These are phyloP conservation scores for Suillus occidentalis DNA, from an alignment of 768 basidiomycete species.

Conservation along the genomic window DNA sequence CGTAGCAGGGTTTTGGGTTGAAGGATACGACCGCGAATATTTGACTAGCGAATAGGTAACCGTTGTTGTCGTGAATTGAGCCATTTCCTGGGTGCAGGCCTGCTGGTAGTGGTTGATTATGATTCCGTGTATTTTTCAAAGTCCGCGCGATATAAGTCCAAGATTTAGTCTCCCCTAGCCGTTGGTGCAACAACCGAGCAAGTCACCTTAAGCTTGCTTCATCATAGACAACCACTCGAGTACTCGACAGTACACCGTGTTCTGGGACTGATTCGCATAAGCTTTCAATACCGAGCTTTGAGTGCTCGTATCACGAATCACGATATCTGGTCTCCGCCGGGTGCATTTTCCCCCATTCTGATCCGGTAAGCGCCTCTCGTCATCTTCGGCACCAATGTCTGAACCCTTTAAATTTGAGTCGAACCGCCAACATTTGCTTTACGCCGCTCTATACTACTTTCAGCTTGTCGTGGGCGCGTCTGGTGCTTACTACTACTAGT, in stretches of 20 bases:
- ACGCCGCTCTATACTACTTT: neutral
- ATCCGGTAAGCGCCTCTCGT: neutral
- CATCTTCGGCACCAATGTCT: neutral
- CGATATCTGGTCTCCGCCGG: neutral
- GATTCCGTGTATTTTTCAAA: too few species aligned
- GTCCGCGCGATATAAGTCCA: too few species aligned
- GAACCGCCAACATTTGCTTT: neutral
- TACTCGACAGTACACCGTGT: neutral
- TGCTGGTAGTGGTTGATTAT: too few species aligned
- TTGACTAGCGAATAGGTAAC: conserved; percentile 57
- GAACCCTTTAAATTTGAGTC: neutral
- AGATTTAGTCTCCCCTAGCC: too few species aligned
- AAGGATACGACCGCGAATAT: conserved; percentile 67
- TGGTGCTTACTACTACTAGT: neutral
- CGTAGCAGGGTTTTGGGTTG: conserved; percentile 16
- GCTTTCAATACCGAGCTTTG: neutral
- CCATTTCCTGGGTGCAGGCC: conserved; percentile 12
- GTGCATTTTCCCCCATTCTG: neutral
- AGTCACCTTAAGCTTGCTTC: too few species aligned
- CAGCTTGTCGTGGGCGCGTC: neutral
- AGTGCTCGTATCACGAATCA: too few species aligned
- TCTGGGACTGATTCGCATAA: neutral
- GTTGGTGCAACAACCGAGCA: too few species aligned
- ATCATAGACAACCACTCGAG: too few species aligned
- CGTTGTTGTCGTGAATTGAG: conserved; percentile 51